Conservation (phyloP, 2,329 filamentous ascomycete species). For the Ceratocystis eucalypticola region DNA sequence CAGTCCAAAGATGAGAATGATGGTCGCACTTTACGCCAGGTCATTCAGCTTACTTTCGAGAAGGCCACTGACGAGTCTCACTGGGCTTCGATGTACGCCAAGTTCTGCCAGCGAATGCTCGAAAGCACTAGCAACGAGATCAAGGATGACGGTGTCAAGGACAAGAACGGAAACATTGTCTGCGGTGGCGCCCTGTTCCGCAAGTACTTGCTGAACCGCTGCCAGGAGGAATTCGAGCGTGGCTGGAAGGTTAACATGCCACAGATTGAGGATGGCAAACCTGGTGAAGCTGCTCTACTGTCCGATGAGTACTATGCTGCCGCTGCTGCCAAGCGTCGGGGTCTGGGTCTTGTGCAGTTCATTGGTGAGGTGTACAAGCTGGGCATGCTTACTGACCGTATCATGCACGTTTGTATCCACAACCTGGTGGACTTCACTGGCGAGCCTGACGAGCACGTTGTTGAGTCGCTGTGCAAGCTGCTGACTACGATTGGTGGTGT, state of each 20-base stretch:
- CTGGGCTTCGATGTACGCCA: constrained; percentile 98
- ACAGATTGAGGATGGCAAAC: constrained; percentile 31
- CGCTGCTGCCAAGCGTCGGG: constrained; percentile 87
- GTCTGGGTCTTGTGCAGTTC: constrained; percentile 95
- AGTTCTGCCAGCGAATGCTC: constrained; percentile 95
- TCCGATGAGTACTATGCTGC: constrained; percentile 95
- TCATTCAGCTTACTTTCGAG: constrained; percentile 97
- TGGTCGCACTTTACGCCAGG: constrained; percentile 85
- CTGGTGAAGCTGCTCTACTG: constrained; percentile 62
- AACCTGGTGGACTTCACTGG: constrained; percentile 94
- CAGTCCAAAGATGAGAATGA: constrained; percentile 95
- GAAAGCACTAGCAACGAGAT: constrained; percentile 91
- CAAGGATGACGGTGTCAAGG: constrained; percentile 84
- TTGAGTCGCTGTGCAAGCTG: constrained; percentile 89
- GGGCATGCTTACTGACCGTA: constrained; percentile 93
- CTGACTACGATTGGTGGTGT: constrained; percentile 82
- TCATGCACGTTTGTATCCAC: constrained; percentile 98
- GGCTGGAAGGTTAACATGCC: constrained; percentile 89
- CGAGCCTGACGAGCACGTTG: constrained; percentile 84
- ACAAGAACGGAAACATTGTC: constrained; percentile 78
- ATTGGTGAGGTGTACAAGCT: constrained; percentile 99
- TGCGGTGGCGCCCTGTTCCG: constrained; percentile 90
- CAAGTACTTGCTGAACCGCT: constrained; percentile 96
- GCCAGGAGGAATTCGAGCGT: constrained; percentile 96
- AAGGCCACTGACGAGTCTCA: constrained; percentile 97